Evolutionary conservation across 2,329 filamentous ascomycete species (phyloP).

Genomic region (Aspergillus pseudoglaucus): DNA sequence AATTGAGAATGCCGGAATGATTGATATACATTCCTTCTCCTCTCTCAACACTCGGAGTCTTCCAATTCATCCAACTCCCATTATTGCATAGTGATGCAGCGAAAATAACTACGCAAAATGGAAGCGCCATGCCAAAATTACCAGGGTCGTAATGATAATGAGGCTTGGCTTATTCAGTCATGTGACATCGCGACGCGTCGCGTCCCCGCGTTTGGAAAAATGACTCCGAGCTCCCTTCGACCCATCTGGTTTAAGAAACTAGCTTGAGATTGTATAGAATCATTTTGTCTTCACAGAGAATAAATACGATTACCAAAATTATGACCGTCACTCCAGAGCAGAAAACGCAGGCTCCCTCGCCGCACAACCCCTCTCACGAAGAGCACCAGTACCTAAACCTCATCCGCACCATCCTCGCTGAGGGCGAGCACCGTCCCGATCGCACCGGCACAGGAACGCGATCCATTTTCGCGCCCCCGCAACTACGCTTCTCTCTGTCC

Average conservation of each 20-base stretch:
- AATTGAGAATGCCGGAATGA: too few relatives aligned
- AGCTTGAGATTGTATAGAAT: constrained; percentile 3
- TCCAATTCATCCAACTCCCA: too few relatives aligned
- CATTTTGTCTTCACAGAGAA: neutral
- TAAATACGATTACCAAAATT: neutral
- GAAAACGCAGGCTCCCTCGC: constrained; percentile 1
- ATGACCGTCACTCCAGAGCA: neutral
- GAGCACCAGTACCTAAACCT: constrained; percentile 92
- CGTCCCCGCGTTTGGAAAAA: constrained; percentile 14
- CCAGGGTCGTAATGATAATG: neutral
- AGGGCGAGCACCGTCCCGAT: constrained; percentile 84
- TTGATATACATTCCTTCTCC: too few relatives aligned
- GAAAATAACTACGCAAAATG: too few relatives aligned
- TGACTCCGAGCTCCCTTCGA: neutral
- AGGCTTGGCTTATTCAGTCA: constrained; percentile 7
- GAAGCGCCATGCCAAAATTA: neutral
- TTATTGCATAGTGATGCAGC: too few relatives aligned
- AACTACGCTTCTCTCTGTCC: constrained; percentile 80
- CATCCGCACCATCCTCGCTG: constrained; percentile 72
- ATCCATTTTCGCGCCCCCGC: constrained; percentile 79
- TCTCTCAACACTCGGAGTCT: too few relatives aligned
- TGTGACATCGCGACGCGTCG: constrained; percentile 24
- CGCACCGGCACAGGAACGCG: constrained; percentile 89
- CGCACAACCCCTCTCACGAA: constrained; percentile 55
- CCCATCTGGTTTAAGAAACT: too few relatives aligned